Percentiles rank a stretch among this genome's conserved stretches.
phyloP scores from a whole-genome alignment of 805 yeast genomes.

The Schwanniomyces sp. region DNA sequence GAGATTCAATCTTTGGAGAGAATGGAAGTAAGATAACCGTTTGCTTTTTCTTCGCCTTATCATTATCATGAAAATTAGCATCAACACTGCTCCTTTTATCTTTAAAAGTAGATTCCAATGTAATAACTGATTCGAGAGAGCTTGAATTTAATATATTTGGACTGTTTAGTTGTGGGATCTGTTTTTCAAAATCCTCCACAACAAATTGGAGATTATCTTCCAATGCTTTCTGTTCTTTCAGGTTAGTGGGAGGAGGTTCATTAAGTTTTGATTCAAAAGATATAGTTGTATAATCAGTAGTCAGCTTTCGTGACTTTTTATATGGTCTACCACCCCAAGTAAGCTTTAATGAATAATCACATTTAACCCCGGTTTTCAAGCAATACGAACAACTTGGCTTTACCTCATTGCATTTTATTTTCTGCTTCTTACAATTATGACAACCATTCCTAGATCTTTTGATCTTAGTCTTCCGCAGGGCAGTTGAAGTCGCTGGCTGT shows the following conservation, averaged over 20 bases:
- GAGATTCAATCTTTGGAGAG: constrained; percentile 1
- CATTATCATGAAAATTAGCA: not conserved
- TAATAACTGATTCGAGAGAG: not conserved
- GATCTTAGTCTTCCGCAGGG: constrained; percentile 9
- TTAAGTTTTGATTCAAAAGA: not conserved
- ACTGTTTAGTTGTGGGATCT: not conserved
- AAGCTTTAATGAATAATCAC: constrained; percentile 65
- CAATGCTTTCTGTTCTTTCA: not conserved
- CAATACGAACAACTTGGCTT: constrained; percentile 67
- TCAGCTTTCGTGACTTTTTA: constrained; percentile 41
- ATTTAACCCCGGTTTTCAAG: constrained; percentile 39
- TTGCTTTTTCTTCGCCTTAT: not conserved
- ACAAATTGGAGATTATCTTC: constrained; percentile 1
- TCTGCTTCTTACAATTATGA: constrained; percentile 57
- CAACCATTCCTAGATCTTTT: constrained; percentile 60
- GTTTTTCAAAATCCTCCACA: not conserved
- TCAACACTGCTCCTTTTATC: not conserved
- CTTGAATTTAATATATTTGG: not conserved
- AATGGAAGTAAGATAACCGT: not conserved
- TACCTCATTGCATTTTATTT: constrained; percentile 68
- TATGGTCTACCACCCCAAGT: constrained; percentile 79
- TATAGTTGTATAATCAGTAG: not conserved
- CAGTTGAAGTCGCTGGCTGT: not conserved
- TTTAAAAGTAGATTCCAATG: not conserved
- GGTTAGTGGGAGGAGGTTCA: not conserved